Conservation (phyloP, 352 stramenopile genomes). For the Saprolegnia diclina region DNA sequence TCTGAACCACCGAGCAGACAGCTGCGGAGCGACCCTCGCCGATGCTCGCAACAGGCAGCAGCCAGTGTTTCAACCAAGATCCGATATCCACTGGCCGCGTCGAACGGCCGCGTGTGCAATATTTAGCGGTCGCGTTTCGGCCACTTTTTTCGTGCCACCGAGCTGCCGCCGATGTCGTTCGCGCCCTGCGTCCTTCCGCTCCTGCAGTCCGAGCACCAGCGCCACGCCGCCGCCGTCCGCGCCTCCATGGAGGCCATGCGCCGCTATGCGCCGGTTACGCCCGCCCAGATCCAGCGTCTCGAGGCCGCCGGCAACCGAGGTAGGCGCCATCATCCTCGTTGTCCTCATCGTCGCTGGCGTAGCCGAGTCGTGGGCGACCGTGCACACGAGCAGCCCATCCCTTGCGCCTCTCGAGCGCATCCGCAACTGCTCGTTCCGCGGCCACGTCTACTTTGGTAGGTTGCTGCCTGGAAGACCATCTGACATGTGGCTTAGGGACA, state of each 20-base stretch:
- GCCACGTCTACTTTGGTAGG: conserved; percentile 48
- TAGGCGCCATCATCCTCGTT: conserved; percentile 28
- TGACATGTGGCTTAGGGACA: conserved; percentile 3
- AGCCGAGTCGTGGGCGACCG: conserved; percentile 58
- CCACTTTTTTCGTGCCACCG: background rate
- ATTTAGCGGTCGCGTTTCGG: background rate
- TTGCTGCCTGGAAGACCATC: conserved; percentile 34
- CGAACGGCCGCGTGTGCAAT: background rate
- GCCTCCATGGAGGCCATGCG: conserved; percentile 21
- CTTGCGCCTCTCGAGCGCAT: conserved; percentile 38
- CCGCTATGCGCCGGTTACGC: conserved; percentile 37
- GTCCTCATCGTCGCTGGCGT: conserved; percentile 8
- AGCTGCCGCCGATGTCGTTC: background rate
- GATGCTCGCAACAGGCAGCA: background rate
- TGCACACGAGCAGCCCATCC: conserved; percentile 38
- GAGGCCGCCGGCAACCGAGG: conserved; percentile 58
- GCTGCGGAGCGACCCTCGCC: background rate
- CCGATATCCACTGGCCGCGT: background rate
- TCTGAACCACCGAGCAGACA: background rate
- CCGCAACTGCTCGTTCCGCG: conserved; percentile 65
- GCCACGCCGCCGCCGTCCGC: conserved; percentile 30
- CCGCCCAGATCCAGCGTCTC: conserved; percentile 43
- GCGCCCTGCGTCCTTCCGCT: conserved; percentile 27
- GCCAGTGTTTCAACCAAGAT: background rate
- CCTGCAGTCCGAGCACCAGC: conserved; percentile 31